Evolutionary conservation across 805 yeast genomes (phyloP), one percentile per base, ranked within the genome.

Genomic region (Monosporozyma unispora): DNA sequence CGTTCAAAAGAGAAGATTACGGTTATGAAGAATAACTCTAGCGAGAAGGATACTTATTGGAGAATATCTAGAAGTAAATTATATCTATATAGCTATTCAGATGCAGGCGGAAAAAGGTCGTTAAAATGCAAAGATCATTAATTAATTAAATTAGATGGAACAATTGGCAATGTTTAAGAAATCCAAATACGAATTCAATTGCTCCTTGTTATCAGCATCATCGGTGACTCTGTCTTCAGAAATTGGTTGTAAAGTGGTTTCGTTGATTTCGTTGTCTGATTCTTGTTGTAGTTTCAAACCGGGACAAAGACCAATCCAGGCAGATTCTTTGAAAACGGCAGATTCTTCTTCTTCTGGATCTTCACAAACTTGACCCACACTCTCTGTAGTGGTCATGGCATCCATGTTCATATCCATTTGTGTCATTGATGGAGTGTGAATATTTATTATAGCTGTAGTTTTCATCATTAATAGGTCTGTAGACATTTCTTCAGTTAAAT

Each of bases 321-420:
- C 25, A 5, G 42, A 39, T 21, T 39, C 42, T 39, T 39, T 12
- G 57, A 56, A 21, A 7, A 39, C n/a, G n/a, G 27, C 27, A 21
- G 42, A 39, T 11, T 39, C 42, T 39, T 39, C 38, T 35, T 35
- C 42, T 39, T 39, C 42, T 21, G 23, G 23, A 11, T 21, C 42
- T 21, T 39, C 42, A 18, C 25, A 39, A 8, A 19, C 16, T 19
- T 39, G 42, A n/a, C 21, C 27, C 21, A 39, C n/a, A 12, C 27
- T 39, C 8, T 21, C 42, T 4, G 25, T 11, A 8, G 25, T 21
- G 21, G 42, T 39, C 25, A 21, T 39, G 5, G 25, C n/a, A 21
- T 37, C 40, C 21, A 18, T 18, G 8, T 19, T 12, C 40, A 37
- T 37, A 37, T 37, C 40, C 23, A 37, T 19, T 18, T 18, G 23